Evolutionary conservation across 1,139 yeast genomes (phyloP), one percentile per base, ranked within the genome.

Genomic region (Geotrichum fermentans): DNA sequence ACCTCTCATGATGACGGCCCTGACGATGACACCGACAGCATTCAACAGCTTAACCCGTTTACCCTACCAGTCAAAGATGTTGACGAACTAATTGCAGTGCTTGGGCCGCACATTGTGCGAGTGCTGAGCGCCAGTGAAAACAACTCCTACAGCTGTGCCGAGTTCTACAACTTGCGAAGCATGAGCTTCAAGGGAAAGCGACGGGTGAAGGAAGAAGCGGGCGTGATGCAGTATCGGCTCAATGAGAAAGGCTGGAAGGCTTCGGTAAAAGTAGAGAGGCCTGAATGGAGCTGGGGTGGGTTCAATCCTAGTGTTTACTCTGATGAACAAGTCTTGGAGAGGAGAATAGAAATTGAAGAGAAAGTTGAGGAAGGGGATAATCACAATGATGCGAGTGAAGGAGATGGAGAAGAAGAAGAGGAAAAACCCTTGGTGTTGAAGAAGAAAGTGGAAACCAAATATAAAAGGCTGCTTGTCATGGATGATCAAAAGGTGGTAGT

Each of bases 201-300:
- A 13, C 17, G 18, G 36, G 14, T 18, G 5, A 43, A 36, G 14
- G 26, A 24, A 14, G 40, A 37, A 11, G 40, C 32, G 10, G 44
- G 40, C 11, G 37, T 38, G 18, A 47, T 47, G 50, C 35, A 28
- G 16, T 47, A 47, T 21, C 35, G 40, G 18, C 20, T 47, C 36
- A 30, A 42, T 3, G 50, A 47, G 14, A 36, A 43, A 8, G 50
- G 50, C 6, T 47, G 50, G 48, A 44, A 48, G 20, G 51, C 48
- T 14, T 35, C 45, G 13, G 42, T 48, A 33, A 40, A 30, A 20
- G 40, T 45, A 20, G 36, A 44, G 26, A 14, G 51, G 17, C 51
- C 51, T n/a, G 45, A 43, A 18, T 6, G 10, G 6, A 35, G 30
- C 10, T 36, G 41, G 18, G 7, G 17, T n/a, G 42, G 34, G 20